These are phyloP conservation scores for Nitzschia inconspicua DNA, from an alignment of 108 stramenopile species.

Conservation along the genomic window DNA sequence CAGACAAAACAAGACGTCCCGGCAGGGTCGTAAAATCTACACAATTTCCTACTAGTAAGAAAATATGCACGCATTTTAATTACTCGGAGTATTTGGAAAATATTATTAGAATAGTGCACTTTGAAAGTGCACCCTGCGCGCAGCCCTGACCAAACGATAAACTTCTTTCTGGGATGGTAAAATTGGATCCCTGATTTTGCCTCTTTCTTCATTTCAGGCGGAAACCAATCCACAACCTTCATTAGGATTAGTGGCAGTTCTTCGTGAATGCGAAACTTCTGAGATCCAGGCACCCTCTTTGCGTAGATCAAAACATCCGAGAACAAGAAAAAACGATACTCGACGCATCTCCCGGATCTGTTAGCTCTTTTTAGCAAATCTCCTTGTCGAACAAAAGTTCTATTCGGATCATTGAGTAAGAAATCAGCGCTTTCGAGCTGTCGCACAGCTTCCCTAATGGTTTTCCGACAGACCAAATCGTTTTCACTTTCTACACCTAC, in stretches of 20 bases:
- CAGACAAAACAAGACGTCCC: too few species aligned
- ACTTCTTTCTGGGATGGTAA: slow-evolving; percentile 90
- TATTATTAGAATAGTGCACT: too few species aligned
- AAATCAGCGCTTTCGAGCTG: slow-evolving; percentile 71
- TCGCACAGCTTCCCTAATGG: slow-evolving; percentile 61
- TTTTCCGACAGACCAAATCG: slow-evolving; percentile 43
- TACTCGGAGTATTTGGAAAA: too few species aligned
- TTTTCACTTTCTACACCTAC: slow-evolving; percentile 41
- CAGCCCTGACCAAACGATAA: too few species aligned
- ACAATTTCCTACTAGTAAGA: too few species aligned
- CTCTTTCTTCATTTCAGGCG: slow-evolving; percentile 34
- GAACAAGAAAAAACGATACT: slow-evolving; percentile 92
- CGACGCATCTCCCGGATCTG: slow-evolving; percentile 64
- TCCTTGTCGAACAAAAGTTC: slow-evolving; percentile 82
- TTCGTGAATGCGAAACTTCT: slow-evolving; percentile 63
- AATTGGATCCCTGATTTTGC: slow-evolving; percentile 73
- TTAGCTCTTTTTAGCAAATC: slow-evolving; percentile 79
- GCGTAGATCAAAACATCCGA: slow-evolving; percentile 82
- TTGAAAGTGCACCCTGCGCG: too few species aligned
- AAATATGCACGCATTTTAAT: too few species aligned
- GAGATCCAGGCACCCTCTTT: slow-evolving; percentile 12
- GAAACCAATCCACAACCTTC: slow-evolving; percentile 81
- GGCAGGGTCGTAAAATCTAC: too few species aligned
- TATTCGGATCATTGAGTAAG: slow-evolving; percentile 75
- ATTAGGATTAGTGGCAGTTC: slow-evolving; percentile 81